Evolutionary conservation across 176 grass and related monocot genomes (phyloP), one percentile per base, ranked within the genome.

Genomic region (Eleusine indica): DNA sequence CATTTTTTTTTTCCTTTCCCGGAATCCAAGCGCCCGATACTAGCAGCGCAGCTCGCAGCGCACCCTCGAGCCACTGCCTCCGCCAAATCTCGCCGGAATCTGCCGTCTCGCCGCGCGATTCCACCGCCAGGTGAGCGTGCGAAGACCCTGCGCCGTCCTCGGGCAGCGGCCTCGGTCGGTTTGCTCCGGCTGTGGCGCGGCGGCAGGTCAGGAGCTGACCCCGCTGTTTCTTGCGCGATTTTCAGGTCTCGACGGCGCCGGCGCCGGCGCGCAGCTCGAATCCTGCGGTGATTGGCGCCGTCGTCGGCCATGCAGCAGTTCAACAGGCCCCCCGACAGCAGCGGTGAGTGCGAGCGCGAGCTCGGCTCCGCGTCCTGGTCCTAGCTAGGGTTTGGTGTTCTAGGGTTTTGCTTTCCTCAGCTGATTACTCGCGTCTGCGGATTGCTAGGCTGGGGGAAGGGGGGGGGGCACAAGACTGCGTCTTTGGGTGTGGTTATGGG

Each of bases 291-390:
- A 60, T 60, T 60, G 57, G 57, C 7, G 19, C 21, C 57, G 57
- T 11, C 77, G 35, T 9, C 19, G 44, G 16, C 70, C 25, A 94
- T 97, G 94, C 85, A 97, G 61, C 61, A 64, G 61, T 64, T 64
- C 0, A 92, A 90, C 82, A 82, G 81, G 58, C 76, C 87, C 32
- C 91, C 87, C 4, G 94, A 97, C 73, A 97, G 94, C 82, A 97
- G 94, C 68, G 94, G 91, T 97, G 75, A 94, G 89, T 86, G 66
- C 32, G 56, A 22, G 18, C 18, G 53, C 54, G 28, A 49, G 74
- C 79, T 73, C 19, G 46, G 64, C 44, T 76, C 22, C 0, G 70
- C 5, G 28, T 14, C 41, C 41, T 54, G 38, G 18, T 22, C 38
- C 38, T 75, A 39, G 25, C 73, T 86, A 67, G 28, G 83, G 73